A percentile compares a stretch with the other conserved stretches of the same genome.
Conservation (phyloP, 1,284 basidiomycete species). For the Fomitopsis betulina region DNA sequence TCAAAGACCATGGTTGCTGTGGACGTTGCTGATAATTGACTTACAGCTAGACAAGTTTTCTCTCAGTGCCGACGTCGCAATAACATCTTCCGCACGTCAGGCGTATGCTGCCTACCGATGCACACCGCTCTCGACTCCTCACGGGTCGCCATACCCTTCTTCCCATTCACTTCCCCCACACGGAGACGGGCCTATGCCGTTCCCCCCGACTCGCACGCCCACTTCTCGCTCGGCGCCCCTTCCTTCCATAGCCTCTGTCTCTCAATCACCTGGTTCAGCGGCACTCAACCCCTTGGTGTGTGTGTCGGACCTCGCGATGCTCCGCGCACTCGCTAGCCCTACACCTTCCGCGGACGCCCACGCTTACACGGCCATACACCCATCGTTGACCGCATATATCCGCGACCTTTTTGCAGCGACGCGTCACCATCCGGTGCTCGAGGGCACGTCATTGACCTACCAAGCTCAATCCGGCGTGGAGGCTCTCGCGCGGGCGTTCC, state of each 20-base stretch:
- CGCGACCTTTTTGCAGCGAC: conserved; percentile 69
- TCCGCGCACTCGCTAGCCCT: conserved; percentile 27
- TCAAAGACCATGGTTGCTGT: not conserved
- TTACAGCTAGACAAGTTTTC: conserved; percentile 71
- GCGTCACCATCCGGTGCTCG: conserved; percentile 65
- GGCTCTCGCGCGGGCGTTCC: conserved; percentile 55
- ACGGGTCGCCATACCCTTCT: conserved; percentile 29
- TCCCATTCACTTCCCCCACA: conserved; percentile 32
- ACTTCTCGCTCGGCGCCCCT: conserved; percentile 14
- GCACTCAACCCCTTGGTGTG: conserved; percentile 27
- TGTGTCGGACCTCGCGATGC: conserved; percentile 33
- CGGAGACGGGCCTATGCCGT: conserved; percentile 21
- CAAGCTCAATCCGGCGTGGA: conserved; percentile 56
- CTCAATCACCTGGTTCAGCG: conserved; percentile 6
- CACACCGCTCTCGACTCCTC: conserved; percentile 18
- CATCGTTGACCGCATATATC: conserved; percentile 55
- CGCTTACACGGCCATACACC: conserved; percentile 40
- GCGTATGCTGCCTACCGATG: conserved; percentile 21
- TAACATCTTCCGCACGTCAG: conserved; percentile 21
- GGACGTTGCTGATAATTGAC: conserved; percentile 4
- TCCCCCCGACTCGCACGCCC: conserved; percentile 20
- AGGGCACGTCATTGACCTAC: conserved; percentile 61
- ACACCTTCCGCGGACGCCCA: conserved; percentile 16
- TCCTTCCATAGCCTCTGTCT: conserved; percentile 15
- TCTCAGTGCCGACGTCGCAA: conserved; percentile 56